Evolutionary conservation across 1,139 yeast genomes (phyloP).

Genomic region (Pichia sp.): DNA sequence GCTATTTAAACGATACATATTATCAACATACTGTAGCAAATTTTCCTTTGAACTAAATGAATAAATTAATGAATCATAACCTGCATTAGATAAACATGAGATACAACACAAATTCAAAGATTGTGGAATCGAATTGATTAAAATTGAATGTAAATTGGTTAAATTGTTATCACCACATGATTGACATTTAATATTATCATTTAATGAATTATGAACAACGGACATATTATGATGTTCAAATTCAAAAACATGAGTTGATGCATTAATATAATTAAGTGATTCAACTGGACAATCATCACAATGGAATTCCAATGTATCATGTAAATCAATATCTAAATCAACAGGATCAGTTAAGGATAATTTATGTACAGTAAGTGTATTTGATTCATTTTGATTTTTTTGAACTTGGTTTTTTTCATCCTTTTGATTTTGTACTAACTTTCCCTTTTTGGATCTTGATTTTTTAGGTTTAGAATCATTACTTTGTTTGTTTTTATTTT

Average conservation of each 20-base stretch:
- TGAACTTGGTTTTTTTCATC: background rate
- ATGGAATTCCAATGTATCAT: slow-evolving; percentile 5
- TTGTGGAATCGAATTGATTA: background rate
- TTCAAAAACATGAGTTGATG: slow-evolving; percentile 1
- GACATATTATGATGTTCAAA: slow-evolving; percentile 7
- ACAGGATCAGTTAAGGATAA: background rate
- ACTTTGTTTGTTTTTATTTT: background rate
- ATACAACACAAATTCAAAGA: slow-evolving; percentile 7
- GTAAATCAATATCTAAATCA: background rate
- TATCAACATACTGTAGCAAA: slow-evolving; percentile 9
- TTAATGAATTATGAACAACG: background rate
- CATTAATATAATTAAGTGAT: slow-evolving; percentile 1
- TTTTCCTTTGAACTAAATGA: slow-evolving; percentile 3
- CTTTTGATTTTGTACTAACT: background rate
- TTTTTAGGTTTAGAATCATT: background rate
- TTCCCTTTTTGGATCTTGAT: background rate
- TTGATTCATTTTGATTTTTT: background rate
- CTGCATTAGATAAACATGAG: slow-evolving; percentile 3
- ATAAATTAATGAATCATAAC: slow-evolving; percentile 7
- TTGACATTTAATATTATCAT: slow-evolving; percentile 10
- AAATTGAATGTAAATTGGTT: background rate
- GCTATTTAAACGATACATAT: slow-evolving; percentile 9
- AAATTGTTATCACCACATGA: slow-evolving; percentile 9
- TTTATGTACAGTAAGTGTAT: background rate
- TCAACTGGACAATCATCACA: slow-evolving; percentile 13